Percentiles rank a stretch among this genome's conserved stretches.
phyloP scores from a whole-genome alignment of 2,329 filamentous ascomycete species.

The Colletotrichum musae region DNA sequence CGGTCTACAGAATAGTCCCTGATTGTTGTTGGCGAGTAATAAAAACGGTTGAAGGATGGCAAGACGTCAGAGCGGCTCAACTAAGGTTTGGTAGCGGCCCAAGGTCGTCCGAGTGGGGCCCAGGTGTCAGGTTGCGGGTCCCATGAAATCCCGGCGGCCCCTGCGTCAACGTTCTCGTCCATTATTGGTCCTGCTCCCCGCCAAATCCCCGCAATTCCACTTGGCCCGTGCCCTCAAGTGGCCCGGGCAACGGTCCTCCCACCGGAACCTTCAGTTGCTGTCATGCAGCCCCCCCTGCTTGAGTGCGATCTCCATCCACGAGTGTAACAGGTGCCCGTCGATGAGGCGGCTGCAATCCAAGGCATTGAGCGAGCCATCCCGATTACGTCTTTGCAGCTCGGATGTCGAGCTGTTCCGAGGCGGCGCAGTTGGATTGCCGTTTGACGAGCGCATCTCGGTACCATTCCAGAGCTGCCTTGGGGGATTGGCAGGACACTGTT shows the following conservation, averaged over 20 bases:
- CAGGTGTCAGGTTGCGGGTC: neutral
- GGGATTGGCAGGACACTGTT: too few species aligned
- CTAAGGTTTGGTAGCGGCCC: constrained; percentile 39
- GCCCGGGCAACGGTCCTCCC: constrained; percentile 18
- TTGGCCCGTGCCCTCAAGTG: neutral
- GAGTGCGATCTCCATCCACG: constrained; percentile 16
- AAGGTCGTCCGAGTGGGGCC: constrained; percentile 15
- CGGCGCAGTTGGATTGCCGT: constrained; percentile 21
- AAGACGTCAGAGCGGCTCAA: constrained; percentile 40
- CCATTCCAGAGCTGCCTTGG: neutral
- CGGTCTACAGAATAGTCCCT: too few species aligned
- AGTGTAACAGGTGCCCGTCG: constrained; percentile 32
- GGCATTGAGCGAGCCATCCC: constrained; percentile 24
- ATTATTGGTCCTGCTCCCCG: constrained; percentile 7
- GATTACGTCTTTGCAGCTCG: neutral
- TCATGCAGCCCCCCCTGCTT: constrained; percentile 23
- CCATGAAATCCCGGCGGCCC: neutral
- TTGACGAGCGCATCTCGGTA: constrained; percentile 25
- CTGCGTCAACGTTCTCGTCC: neutral
- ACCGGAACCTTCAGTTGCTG: constrained; percentile 21
- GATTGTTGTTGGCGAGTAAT: neutral
- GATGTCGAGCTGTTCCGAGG: constrained; percentile 14
- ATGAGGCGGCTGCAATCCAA: constrained; percentile 24
- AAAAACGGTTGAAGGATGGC: neutral
- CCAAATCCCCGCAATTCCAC: constrained; percentile 7